phyloP scores from a whole-genome alignment of 1,284 basidiomycete genomes.

The Xerocomus minutiporus region DNA sequence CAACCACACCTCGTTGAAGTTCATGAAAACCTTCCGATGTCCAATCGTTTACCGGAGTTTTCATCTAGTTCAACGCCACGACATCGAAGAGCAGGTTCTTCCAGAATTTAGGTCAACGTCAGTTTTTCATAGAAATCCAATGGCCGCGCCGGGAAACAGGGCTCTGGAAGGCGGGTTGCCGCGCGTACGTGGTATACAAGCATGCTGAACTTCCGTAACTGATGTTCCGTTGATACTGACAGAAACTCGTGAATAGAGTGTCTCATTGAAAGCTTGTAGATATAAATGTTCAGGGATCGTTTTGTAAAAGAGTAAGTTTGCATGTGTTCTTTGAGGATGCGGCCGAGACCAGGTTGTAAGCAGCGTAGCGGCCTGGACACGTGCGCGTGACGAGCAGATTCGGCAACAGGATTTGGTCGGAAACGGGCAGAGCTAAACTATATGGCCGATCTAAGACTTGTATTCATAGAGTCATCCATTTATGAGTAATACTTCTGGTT shows the following conservation, averaged over 20 bases:
- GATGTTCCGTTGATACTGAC: neutral
- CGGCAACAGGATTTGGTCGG: too few relatives aligned
- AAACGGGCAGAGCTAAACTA: too few relatives aligned
- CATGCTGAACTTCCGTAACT: neutral
- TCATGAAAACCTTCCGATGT: slow-evolving; percentile 1
- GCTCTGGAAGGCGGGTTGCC: neutral
- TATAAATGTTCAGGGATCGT: slow-evolving; percentile 1
- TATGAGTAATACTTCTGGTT: too few relatives aligned
- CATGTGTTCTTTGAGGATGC: neutral
- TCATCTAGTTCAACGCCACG: slow-evolving; percentile 6
- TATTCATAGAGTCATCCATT: too few relatives aligned
- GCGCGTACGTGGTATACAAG: neutral
- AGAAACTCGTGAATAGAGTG: neutral
- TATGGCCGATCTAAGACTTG: too few relatives aligned
- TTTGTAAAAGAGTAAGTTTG: slow-evolving; percentile 15
- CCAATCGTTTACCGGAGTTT: slow-evolving; percentile 13
- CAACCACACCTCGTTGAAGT: slow-evolving; percentile 1
- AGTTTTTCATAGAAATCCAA: neutral
- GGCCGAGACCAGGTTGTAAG: too few relatives aligned
- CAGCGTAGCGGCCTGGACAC: too few relatives aligned
- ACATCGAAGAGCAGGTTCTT: slow-evolving; percentile 25
- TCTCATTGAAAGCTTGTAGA: slow-evolving; percentile 2
- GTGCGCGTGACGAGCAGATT: too few relatives aligned
- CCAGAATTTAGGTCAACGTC: slow-evolving; percentile 17
- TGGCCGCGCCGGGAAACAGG: neutral